Conservation (phyloP, 495 filamentous ascomycete species). For the Saxophila tyrrhenica region DNA sequence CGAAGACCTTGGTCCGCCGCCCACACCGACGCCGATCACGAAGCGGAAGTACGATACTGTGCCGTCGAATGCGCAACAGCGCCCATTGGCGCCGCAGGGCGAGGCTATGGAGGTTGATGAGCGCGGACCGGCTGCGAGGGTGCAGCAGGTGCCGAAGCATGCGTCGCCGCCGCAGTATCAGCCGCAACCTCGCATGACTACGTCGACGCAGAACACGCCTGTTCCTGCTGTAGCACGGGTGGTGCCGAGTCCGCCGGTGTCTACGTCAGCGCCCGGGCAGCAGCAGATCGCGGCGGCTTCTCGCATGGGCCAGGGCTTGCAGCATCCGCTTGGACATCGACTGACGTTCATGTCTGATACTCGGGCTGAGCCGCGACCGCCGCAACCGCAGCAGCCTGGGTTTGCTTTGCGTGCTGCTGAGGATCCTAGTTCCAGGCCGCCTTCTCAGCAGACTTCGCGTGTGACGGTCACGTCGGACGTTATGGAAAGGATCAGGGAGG, state of each 20-base stretch:
- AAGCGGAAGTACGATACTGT: slow-evolving; percentile 44
- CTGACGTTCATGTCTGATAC: slow-evolving; percentile 11
- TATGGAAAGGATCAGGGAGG: slow-evolving; percentile 6
- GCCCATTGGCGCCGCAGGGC: slow-evolving; percentile 49
- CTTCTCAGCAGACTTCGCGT: not conserved
- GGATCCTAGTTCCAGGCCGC: slow-evolving; percentile 7
- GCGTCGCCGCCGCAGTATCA: slow-evolving; percentile 21
- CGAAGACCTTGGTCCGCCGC: slow-evolving; percentile 58
- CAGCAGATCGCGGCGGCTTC: not conserved
- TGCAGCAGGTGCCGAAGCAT: slow-evolving; percentile 14
- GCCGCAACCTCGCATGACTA: slow-evolving; percentile 19
- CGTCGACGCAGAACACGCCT: slow-evolving; percentile 17
- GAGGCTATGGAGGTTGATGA: slow-evolving; percentile 47
- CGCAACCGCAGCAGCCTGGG: not conserved
- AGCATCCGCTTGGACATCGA: slow-evolving; percentile 8
- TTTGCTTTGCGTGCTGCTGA: not conserved
- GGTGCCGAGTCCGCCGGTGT: slow-evolving; percentile 12
- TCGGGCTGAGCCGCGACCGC: slow-evolving; percentile 12
- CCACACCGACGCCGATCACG: slow-evolving; percentile 46
- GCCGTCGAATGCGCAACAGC: slow-evolving; percentile 44
- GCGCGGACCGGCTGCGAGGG: slow-evolving; percentile 9
- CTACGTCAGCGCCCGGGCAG: not conserved
- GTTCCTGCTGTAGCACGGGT: slow-evolving; percentile 13
- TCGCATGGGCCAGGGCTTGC: slow-evolving; percentile 1
- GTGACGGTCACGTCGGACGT: not conserved